Conservation (phyloP, 371 early-diverging fungal species). For the Circinella minor region DNA sequence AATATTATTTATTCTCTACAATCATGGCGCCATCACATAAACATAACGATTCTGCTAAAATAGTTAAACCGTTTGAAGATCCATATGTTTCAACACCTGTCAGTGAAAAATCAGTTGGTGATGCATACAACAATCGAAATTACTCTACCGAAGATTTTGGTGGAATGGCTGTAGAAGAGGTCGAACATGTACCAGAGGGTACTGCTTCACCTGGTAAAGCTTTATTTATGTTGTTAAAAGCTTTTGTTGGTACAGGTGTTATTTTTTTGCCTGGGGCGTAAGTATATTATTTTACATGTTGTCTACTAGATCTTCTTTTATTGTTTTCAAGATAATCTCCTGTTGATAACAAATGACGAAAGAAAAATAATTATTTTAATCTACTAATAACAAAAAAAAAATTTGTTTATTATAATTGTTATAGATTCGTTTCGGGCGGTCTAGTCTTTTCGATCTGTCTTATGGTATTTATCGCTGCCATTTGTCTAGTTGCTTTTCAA, state of each 20-base stretch:
- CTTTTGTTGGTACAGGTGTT: slow-evolving; percentile 79
- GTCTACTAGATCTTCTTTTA: background rate
- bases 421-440: slow-evolving; percentile 52
- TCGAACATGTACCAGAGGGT: slow-evolving; percentile 30
- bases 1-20: background rate
- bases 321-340: background rate
- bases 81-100: background rate
- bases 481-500: slow-evolving; percentile 42
- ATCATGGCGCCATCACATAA: background rate
- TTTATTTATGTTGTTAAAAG: slow-evolving; percentile 77
- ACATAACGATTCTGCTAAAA: slow-evolving; percentile 13
- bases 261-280: slow-evolving; percentile 46
- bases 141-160: background rate
- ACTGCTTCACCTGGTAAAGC: slow-evolving; percentile 68
- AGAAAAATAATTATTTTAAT: background rate
- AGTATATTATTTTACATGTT: background rate
- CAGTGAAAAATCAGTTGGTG: background rate
- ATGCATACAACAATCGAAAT: background rate
- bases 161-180: background rate
- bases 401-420: background rate
- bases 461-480: slow-evolving; percentile 34
- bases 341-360: background rate
- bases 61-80: background rate
- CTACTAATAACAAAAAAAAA: background rate
- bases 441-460: slow-evolving; percentile 40